Percentiles rank a stretch among this genome's conserved stretches.
Evolutionary conservation across 441 rosid genomes (phyloP).

Genomic region (Daphne laureola): DNA sequence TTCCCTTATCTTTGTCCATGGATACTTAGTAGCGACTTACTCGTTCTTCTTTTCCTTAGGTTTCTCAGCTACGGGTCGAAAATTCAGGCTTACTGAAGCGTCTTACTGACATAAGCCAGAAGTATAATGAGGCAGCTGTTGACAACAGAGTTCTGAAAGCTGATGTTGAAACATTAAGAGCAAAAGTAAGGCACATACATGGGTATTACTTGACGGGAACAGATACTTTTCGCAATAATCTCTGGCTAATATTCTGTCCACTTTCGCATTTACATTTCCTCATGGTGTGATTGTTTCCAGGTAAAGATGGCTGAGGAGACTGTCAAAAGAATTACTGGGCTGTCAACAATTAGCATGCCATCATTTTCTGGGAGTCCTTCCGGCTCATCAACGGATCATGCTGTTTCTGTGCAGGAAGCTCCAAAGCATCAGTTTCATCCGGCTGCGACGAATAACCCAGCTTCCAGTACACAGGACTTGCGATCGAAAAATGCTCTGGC

Average conservation of each 20-base stretch:
- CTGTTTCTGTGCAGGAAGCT: constrained; percentile 48
- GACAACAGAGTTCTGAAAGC: constrained; percentile 72
- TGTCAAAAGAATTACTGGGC: constrained; percentile 53
- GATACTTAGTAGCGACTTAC: background rate
- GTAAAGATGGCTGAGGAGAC: constrained; percentile 72
- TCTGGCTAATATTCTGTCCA: too few relatives aligned
- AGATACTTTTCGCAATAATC: too few relatives aligned
- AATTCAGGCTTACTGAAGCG: constrained; percentile 46
- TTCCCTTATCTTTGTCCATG: background rate
- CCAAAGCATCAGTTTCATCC: constrained; percentile 28
- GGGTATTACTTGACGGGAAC: too few relatives aligned
- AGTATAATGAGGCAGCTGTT: constrained; percentile 52
- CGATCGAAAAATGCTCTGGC: constrained; percentile 35
- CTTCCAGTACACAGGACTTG: constrained; percentile 23
- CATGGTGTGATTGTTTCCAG: constrained; percentile 19
- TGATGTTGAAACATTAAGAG: constrained; percentile 60
- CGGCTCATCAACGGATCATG: constrained; percentile 45
- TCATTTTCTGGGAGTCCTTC: constrained; percentile 43
- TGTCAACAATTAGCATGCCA: constrained; percentile 33
- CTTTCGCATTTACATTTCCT: background rate
- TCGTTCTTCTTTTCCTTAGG: constrained; percentile 20
- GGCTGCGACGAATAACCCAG: constrained; percentile 21
- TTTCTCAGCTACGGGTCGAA: constrained; percentile 53
- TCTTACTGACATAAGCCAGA: constrained; percentile 48
- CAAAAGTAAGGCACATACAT: constrained; percentile 33